Base-by-base conservation (phyloP, 2,329 filamentous ascomycete genomes). In the Corinectria fuckeliana region DNA sequence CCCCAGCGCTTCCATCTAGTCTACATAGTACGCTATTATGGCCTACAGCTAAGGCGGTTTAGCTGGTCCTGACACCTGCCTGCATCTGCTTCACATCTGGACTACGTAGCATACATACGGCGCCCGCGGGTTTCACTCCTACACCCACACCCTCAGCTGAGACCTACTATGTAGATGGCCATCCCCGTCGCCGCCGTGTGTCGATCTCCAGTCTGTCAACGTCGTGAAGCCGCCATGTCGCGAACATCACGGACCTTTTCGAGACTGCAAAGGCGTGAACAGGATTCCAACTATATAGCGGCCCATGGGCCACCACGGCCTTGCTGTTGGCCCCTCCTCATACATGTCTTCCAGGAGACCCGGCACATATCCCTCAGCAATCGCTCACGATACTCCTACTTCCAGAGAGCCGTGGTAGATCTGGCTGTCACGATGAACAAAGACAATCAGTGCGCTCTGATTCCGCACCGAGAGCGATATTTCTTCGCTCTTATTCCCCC, bases 401-500 rank as follows among this genome's bases (percentile, higher is more conserved):
- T 42, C 20, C 41, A 36, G 48, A 20, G 34, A 26, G 39, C 42
- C 38, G 49, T 38, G 54, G 44, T 50, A 49, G 48, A 54, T 61
- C 51, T 60, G 57, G 41, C 36, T 45, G 38, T 50, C 50, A 56
- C 32, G 41, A 49, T 48, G 21, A 41, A 49, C 26, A 49, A 41
- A 38, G n/a, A n/a, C n/a, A n/a, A 56, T 56, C 58, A 66, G 55
- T 63, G 58, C 65, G 42, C 58, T 57, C 49, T 39, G 59, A 45
- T 67, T 69, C 62, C 62, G 60, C 38, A 32, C 48, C 57, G 30
- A 36, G 45, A 38, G 50, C 49, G 41, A 58, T 36, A 34, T 13
- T 38, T 45, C 28, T 32, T 44, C 38, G 14, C 23, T 36, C 18
- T 21, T 2, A 60, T 59, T 63, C 65, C 51, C 68, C 62, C 55